Conservation (phyloP, 2,329 filamentous ascomycete species). For the Cryphonectria nitschkei region DNA sequence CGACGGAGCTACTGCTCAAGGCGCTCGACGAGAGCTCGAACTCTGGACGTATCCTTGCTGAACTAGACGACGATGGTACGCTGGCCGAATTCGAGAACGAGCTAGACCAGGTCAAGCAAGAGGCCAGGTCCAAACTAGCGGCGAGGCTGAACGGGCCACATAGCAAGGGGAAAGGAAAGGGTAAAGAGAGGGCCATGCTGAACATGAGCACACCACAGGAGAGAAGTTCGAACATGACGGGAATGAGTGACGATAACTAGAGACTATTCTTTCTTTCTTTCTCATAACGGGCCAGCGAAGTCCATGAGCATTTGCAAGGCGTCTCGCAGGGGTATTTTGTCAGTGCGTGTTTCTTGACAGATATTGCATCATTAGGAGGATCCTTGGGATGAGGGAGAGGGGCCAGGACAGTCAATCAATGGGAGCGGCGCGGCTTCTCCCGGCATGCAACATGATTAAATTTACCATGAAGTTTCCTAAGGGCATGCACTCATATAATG, state of each 20-base stretch:
- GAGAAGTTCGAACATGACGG: slow-evolving; percentile 55
- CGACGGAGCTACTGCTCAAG: slow-evolving; percentile 75
- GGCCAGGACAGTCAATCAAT: background rate
- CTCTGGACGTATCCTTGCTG: slow-evolving; percentile 32
- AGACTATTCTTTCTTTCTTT: background rate
- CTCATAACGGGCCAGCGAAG: slow-evolving; percentile 6
- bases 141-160: slow-evolving; percentile 36
- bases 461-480: slow-evolving; percentile 11
- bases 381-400: background rate
- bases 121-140: slow-evolving; percentile 44
- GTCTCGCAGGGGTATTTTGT: slow-evolving; percentile 23
- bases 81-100: slow-evolving; percentile 56
- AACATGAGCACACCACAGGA: slow-evolving; percentile 38
- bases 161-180: slow-evolving; percentile 43
- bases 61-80: slow-evolving; percentile 30
- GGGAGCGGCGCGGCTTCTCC: slow-evolving; percentile 11
- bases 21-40: slow-evolving; percentile 66
- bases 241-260: slow-evolving; percentile 59
- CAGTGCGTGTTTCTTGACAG: slow-evolving; percentile 13
- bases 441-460: slow-evolving; percentile 10
- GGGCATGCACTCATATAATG: background rate
- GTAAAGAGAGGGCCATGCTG: slow-evolving; percentile 49
- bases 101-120: slow-evolving; percentile 50
- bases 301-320: slow-evolving; percentile 23
- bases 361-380: slow-evolving; percentile 11